Evolutionary conservation across 345 rosid genomes (phyloP).

Genomic region (Hypericum perforatum): DNA sequence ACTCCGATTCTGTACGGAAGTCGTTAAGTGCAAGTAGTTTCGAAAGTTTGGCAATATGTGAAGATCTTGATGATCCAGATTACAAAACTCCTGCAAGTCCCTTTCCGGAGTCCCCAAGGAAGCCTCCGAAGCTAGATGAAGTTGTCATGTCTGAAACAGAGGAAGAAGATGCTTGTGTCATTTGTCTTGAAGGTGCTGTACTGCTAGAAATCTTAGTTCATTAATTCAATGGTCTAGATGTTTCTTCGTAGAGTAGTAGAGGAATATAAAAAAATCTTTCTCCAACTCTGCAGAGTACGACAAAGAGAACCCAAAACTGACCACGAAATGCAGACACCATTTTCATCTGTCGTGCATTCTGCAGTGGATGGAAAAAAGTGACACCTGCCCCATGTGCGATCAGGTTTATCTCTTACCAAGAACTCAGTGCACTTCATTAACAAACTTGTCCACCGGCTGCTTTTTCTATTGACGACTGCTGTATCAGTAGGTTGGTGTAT

Average conservation of each 20-base stretch:
- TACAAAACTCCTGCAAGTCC: slow-evolving; percentile 37
- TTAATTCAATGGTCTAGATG: neutral
- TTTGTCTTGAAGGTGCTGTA: slow-evolving; percentile 22
- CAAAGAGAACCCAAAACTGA: slow-evolving; percentile 16
- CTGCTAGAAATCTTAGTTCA: neutral
- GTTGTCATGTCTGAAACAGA: slow-evolving; percentile 11
- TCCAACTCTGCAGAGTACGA: slow-evolving; percentile 17
- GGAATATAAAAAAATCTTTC: neutral
- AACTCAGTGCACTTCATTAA: no score
- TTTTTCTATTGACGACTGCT: no score
- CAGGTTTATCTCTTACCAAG: slow-evolving; percentile 11
- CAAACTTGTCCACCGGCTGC: no score
- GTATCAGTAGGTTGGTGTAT: no score
- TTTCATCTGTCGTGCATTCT: slow-evolving; percentile 24
- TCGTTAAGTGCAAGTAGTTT: slow-evolving; percentile 14
- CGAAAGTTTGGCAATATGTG: slow-evolving; percentile 16
- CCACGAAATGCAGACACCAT: slow-evolving; percentile 22
- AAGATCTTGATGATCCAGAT: slow-evolving; percentile 32
- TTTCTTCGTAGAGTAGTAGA: neutral
- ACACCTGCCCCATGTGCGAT: slow-evolving; percentile 25
- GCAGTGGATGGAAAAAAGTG: slow-evolving; percentile 30
- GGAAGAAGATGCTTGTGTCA: slow-evolving; percentile 23
- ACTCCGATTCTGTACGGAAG: slow-evolving; percentile 17
- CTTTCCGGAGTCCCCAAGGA: slow-evolving; percentile 35
- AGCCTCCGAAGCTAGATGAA: slow-evolving; percentile 34